Evolutionary conservation across 2,329 filamentous ascomycete species (phyloP).

Genomic region (Fusarium sp.): DNA sequence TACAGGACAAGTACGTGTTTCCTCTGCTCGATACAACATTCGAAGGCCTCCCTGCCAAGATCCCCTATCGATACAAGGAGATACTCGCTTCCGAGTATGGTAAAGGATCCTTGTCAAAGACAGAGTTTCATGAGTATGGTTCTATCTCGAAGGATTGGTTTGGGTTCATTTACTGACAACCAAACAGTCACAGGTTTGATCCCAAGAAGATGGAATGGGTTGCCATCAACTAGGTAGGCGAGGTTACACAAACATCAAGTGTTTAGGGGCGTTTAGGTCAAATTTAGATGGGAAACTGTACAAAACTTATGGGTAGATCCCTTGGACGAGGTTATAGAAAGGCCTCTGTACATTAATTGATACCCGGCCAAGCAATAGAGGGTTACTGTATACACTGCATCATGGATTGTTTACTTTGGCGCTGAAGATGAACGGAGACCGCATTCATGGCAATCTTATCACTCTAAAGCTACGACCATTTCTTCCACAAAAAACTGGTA

Average conservation of each 20-base stretch:
- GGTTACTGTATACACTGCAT: neutral
- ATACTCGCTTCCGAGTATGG: conserved; percentile 70
- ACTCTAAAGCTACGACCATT: neutral
- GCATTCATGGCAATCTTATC: neutral
- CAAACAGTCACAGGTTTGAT: conserved; percentile 56
- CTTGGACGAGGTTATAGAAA: neutral
- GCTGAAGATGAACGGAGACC: neutral
- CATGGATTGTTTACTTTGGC: neutral
- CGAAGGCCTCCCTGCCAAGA: conserved; percentile 73
- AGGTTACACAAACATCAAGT: too few species aligned
- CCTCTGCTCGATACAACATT: conserved; percentile 77
- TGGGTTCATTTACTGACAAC: conserved; percentile 19
- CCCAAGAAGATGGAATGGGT: conserved; percentile 52
- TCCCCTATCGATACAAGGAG: conserved; percentile 72
- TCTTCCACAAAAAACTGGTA: neutral
- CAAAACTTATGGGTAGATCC: neutral
- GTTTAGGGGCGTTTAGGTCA: neutral
- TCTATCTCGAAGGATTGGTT: too few species aligned
- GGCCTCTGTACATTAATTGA: neutral
- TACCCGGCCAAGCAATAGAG: neutral
- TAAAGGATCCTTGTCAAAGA: conserved; percentile 61
- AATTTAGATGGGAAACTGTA: neutral
- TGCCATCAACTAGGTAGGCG: conserved; percentile 1
- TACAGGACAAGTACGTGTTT: conserved; percentile 69
- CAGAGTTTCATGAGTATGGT: conserved; percentile 64